These are phyloP conservation scores for Gossypium mustelinum DNA, from an alignment of 345 rosid genomes.

Conservation along the genomic window DNA sequence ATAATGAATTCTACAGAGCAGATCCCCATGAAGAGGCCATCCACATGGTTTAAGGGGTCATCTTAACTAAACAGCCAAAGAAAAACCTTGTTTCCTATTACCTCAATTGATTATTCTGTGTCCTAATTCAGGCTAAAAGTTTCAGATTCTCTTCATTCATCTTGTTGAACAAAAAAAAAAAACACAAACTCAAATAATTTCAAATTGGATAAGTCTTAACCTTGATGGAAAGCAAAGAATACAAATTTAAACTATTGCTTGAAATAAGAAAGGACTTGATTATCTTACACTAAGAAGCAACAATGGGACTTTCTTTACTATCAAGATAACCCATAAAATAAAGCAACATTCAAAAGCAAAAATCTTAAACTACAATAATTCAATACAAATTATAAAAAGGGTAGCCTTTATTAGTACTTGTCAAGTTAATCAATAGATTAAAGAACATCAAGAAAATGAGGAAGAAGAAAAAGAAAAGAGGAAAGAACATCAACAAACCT, in stretches of 20 bases:
- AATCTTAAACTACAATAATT: background rate
- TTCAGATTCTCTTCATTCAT: background rate
- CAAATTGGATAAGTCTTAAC: background rate
- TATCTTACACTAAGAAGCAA: slow-evolving; percentile 18
- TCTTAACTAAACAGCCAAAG: background rate
- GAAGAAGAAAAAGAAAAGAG: no score
- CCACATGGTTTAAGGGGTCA: background rate
- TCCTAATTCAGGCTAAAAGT: background rate
- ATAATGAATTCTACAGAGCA: background rate
- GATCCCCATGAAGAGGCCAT: background rate
- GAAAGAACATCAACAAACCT: slow-evolving; percentile 43
- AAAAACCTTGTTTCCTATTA: slow-evolving; percentile 6
- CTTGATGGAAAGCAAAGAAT: background rate
- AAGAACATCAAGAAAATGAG: background rate
- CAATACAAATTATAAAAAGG: background rate
- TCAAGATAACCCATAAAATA: slow-evolving; percentile 8
- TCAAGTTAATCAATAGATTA: background rate
- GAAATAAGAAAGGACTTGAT: background rate
- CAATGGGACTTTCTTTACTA: slow-evolving; percentile 20
- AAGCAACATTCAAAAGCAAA: slow-evolving; percentile 2
- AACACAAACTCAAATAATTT: background rate
- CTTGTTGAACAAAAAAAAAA: slow-evolving; percentile 2
- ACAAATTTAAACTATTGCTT: background rate
- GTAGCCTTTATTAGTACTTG: background rate
- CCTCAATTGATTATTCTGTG: background rate